These are phyloP conservation scores for Amphibolis antarctica DNA, from an alignment of 106 monocot species.

Conservation along the genomic window DNA sequence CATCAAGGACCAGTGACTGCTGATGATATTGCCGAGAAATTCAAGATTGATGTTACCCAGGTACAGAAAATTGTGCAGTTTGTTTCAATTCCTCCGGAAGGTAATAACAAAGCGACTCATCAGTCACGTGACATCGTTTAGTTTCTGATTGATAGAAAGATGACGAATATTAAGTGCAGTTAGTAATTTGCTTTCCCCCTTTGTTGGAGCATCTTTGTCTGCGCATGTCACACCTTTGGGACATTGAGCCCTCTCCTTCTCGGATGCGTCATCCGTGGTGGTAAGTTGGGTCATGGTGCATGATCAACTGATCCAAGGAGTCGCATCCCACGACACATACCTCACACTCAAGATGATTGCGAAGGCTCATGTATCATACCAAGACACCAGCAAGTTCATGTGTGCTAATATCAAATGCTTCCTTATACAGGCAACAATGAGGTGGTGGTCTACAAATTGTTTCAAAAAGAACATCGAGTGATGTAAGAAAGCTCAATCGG, in stretches of 20 bases:
- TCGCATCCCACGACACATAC: neutral
- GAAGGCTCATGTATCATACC: slow-evolving; percentile 8
- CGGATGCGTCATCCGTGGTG: too few species aligned
- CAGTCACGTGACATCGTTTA: too few species aligned
- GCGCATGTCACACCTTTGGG: too few species aligned
- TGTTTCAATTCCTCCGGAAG: slow-evolving; percentile 43
- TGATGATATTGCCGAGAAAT: slow-evolving; percentile 45
- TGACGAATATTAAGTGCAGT: too few species aligned
- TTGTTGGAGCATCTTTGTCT: too few species aligned
- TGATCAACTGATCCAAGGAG: too few species aligned
- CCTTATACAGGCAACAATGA: neutral
- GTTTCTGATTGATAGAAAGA: too few species aligned
- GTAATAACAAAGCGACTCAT: slow-evolving; percentile 9
- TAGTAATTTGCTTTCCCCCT: too few species aligned
- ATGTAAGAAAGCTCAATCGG: slow-evolving; percentile 58
- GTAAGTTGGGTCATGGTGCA: too few species aligned
- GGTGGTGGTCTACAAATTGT: slow-evolving; percentile 14
- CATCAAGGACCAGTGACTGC: slow-evolving; percentile 34
- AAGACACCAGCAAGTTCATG: neutral
- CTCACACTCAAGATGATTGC: slow-evolving; percentile 12
- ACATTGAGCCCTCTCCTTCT: too few species aligned
- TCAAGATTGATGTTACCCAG: slow-evolving; percentile 30
- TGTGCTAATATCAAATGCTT: too few species aligned
- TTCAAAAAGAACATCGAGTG: slow-evolving; percentile 52
- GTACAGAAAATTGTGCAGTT: slow-evolving; percentile 46